Evolutionary conservation across 208 protist genomes (phyloP).

Genomic region (Acanthamoeba triangularis): DNA sequence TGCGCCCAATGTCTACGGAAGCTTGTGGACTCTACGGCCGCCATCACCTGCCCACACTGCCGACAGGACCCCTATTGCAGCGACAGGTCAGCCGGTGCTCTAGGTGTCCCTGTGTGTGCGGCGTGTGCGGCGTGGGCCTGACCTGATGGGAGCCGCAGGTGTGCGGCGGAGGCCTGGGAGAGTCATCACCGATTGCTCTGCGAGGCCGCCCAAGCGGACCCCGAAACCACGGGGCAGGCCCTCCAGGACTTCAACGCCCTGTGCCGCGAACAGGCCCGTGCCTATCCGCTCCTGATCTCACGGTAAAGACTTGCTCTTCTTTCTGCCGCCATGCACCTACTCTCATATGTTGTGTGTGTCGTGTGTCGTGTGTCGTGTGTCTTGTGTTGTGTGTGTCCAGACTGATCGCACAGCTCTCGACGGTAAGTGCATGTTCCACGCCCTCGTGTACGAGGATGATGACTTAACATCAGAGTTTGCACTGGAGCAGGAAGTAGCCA

Average conservation of each 20-base stretch:
- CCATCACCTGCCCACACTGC: neutral
- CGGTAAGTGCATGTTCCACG: neutral
- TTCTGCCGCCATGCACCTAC: neutral
- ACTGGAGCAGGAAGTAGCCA: neutral
- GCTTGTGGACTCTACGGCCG: neutral
- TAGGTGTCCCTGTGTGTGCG: no score
- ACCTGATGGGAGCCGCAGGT: neutral
- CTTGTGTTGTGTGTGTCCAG: no score
- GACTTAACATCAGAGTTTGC: neutral
- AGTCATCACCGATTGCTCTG: slow-evolving; percentile 36
- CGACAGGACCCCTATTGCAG: neutral
- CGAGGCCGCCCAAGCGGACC: neutral
- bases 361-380: no score
- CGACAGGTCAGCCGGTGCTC: neutral
- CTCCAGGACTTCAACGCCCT: neutral
- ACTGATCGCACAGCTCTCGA: neutral
- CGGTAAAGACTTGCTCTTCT: neutral
- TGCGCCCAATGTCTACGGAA: slow-evolving; percentile 51
- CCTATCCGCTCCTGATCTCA: slow-evolving; percentile 45
- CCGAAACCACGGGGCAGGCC: neutral
- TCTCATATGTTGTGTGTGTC: neutral
- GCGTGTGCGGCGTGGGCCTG: neutral
- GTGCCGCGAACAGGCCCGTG: neutral
- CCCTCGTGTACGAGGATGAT: neutral
- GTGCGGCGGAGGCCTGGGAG: slow-evolving; percentile 6